A percentile compares a stretch with the other conserved stretches of the same genome.
phyloP scores from a whole-genome alignment of 805 yeast genomes.

The Hanseniaspora clermontiae region DNA sequence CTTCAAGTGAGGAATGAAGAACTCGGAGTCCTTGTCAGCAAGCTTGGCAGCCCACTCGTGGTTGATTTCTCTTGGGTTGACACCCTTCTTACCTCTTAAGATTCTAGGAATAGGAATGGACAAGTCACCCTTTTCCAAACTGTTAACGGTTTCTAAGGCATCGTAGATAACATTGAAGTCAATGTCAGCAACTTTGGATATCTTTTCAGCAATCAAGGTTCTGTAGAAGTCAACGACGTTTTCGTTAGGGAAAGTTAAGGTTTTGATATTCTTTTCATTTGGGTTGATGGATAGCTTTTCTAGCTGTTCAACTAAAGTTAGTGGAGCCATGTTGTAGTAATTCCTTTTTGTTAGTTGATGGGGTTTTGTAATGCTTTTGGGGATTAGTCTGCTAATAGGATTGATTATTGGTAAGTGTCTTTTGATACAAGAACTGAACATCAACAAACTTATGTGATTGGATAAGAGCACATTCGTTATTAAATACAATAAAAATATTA shows the following conservation, averaged over 20 bases:
- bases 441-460: background rate
- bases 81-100: constrained; percentile 61
- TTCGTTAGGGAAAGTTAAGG: constrained; percentile 47
- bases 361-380: background rate
- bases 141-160: constrained; percentile 76
- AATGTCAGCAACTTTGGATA: constrained; percentile 61
- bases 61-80: constrained; percentile 63
- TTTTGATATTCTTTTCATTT: background rate
- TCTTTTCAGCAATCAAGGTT: constrained; percentile 72
- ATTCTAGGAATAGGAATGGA: constrained; percentile 79
- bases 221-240: constrained; percentile 82
- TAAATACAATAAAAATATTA: no score
- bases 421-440: background rate
- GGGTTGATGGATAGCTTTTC: constrained; percentile 3
- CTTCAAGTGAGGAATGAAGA: constrained; percentile 40
- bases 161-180: constrained; percentile 58
- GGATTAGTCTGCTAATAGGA: background rate
- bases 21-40: constrained; percentile 16
- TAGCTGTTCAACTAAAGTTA: constrained; percentile 6
- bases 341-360: background rate
- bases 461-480: background rate
- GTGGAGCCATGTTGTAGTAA: constrained; percentile 4
- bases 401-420: background rate
- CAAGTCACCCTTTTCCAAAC: constrained; percentile 84
- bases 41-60: constrained; percentile 66